Percentiles rank a stretch among this genome's conserved stretches.
Conservation (phyloP, 2,329 filamentous ascomycete genomes). For the Arthrobotrys megalospora region DNA sequence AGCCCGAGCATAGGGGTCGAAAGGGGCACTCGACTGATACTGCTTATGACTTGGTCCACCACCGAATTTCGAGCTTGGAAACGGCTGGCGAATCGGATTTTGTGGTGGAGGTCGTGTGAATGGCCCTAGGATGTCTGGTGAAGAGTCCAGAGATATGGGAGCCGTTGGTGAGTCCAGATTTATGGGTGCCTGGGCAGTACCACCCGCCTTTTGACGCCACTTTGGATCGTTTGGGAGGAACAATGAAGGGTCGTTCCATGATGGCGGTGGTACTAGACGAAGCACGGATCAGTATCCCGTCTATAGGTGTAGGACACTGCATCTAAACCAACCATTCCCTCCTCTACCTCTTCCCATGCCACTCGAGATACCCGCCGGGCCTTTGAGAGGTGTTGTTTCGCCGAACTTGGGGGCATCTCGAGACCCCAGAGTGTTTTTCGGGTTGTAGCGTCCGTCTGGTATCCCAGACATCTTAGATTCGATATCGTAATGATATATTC, state of each 20-base stretch:
- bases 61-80: slow-evolving; percentile 30
- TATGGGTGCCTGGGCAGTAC: slow-evolving; percentile 49
- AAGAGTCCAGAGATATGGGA: slow-evolving; percentile 21
- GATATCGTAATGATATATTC: background rate
- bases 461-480: slow-evolving; percentile 46
- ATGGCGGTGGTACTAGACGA: slow-evolving; percentile 18
- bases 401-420: slow-evolving; percentile 55
- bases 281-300: background rate
- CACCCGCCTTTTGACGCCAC: slow-evolving; percentile 43
- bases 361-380: slow-evolving; percentile 39
- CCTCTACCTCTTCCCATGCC: slow-evolving; percentile 49
- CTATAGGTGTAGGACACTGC: background rate
- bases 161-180: slow-evolving; percentile 39
- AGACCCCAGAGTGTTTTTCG: slow-evolving; percentile 52
- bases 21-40: slow-evolving; percentile 27
- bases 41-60: slow-evolving; percentile 46
- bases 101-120: slow-evolving; percentile 5
- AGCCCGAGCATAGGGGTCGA: slow-evolving; percentile 49
- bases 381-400: slow-evolving; percentile 58
- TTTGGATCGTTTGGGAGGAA: slow-evolving; percentile 38
- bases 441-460: slow-evolving; percentile 45
- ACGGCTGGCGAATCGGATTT: slow-evolving; percentile 9
- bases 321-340: slow-evolving; percentile 35
- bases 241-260: slow-evolving; percentile 17
- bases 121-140: slow-evolving; percentile 41